Percentiles rank a stretch among this genome's conserved stretches.
These are phyloP conservation scores for Colletotrichum sp. DNA, from an alignment of 2,329 filamentous ascomycete species.

Conservation along the genomic window DNA sequence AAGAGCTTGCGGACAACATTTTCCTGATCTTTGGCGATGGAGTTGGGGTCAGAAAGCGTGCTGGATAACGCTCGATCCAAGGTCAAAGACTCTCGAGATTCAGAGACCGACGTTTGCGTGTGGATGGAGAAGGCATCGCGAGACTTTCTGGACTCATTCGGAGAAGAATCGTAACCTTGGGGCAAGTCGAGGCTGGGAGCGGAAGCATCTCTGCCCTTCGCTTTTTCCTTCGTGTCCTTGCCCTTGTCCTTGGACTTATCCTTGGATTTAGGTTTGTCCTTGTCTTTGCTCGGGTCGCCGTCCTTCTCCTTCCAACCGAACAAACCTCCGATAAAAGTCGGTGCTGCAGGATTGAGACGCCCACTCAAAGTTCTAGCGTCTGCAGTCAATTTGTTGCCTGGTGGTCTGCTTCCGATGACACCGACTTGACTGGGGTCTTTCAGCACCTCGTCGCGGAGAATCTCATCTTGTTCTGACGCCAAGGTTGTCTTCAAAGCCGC, in stretches of 20 bases:
- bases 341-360: conserved; percentile 85
- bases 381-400: conserved; percentile 39
- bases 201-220: conserved; percentile 40
- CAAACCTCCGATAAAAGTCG: conserved; percentile 81
- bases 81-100: conserved; percentile 63
- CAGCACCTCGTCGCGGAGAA: conserved; percentile 62
- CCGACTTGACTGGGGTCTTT: conserved; percentile 64
- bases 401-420: conserved; percentile 81
- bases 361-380: conserved; percentile 46
- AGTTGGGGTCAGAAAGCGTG: conserved; percentile 58
- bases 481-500: conserved; percentile 65
- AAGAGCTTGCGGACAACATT: conserved; percentile 66
- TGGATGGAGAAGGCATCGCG: conserved; percentile 62
- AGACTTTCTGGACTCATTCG: conserved; percentile 58
- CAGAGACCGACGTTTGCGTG: conserved; percentile 60
- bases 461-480: conserved; percentile 69
- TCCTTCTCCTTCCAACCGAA: conserved; percentile 50
- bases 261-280: conserved; percentile 40
- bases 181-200: conserved; percentile 44
- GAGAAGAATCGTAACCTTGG: conserved; percentile 50
- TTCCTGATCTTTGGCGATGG: conserved; percentile 54
- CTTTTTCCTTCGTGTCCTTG: conserved; percentile 36
- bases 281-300: conserved; percentile 36
- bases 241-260: conserved; percentile 34
- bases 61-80: conserved; percentile 63